phyloP scores from a whole-genome alignment of 306 rosid genomes.

The Quercus engelmannii region DNA sequence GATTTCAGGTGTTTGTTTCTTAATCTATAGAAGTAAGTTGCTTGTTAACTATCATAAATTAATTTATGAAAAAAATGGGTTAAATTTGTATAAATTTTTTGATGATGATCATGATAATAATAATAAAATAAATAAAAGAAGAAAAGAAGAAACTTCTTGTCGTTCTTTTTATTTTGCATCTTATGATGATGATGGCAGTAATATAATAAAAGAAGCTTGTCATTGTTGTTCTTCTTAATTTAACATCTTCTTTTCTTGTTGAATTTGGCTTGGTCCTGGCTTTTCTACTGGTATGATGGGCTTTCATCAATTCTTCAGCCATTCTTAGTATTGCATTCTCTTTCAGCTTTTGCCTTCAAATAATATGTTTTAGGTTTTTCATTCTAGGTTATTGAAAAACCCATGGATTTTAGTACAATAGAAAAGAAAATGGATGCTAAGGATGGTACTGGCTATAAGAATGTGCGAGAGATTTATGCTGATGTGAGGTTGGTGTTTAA shows the following conservation, averaged over 20 bases:
- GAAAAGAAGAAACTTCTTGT: no score
- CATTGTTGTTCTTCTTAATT: background rate
- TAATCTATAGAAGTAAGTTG: background rate
- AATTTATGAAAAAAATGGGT: background rate
- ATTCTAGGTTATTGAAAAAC: slow-evolving; percentile 66
- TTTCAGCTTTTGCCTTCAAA: background rate
- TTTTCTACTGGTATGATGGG: background rate
- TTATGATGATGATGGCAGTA: no score
- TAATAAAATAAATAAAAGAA: no score
- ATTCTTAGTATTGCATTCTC: background rate
- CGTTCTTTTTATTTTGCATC: no score
- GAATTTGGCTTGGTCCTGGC: background rate
- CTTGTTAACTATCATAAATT: background rate
- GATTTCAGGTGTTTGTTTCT: background rate
- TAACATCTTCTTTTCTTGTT: background rate
- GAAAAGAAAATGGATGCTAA: slow-evolving; percentile 66
- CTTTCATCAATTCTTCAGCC: no score
- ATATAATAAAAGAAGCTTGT: no score
- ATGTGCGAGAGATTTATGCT: slow-evolving; percentile 61
- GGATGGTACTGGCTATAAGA: slow-evolving; percentile 73
- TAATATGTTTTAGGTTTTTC: slow-evolving; percentile 16
- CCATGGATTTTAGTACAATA: slow-evolving; percentile 81
- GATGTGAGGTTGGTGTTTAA: slow-evolving; percentile 76
- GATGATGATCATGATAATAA: background rate
- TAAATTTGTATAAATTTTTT: background rate